A percentile compares a stretch with the other conserved stretches of the same genome.
These are phyloP conservation scores for Penicillium rolfsii DNA, from an alignment of 2,329 filamentous ascomycete species.

Conservation along the genomic window DNA sequence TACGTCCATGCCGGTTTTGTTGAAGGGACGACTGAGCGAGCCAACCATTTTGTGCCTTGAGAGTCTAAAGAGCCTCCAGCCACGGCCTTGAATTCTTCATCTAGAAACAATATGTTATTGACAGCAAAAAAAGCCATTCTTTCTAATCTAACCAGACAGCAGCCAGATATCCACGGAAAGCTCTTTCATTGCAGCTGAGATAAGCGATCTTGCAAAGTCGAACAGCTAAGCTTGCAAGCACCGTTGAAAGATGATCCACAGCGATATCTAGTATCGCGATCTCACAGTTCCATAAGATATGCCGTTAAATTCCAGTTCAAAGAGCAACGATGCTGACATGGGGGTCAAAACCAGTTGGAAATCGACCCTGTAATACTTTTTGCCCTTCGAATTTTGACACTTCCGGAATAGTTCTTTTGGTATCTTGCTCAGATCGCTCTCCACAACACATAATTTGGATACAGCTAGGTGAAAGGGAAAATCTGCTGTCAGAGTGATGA, in stretches of 20 bases:
- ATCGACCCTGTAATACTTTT: constrained; percentile 16
- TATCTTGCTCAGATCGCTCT: constrained; percentile 26
- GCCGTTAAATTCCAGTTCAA: constrained; percentile 32
- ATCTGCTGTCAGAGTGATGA: not conserved
- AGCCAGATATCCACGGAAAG: not conserved
- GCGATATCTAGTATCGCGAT: constrained; percentile 20
- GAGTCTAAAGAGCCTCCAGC: not conserved
- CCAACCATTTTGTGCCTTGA: not conserved
- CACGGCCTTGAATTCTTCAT: not conserved
- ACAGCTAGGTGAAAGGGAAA: constrained; percentile 12
- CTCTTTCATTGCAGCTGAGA: not conserved
- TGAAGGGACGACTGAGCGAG: not conserved
- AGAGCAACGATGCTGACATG: constrained; percentile 28
- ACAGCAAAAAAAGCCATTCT: not conserved
- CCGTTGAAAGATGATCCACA: too few species aligned
- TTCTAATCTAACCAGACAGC: not conserved
- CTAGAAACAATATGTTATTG: not conserved
- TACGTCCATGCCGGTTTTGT: not conserved
- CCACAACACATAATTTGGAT: constrained; percentile 19
- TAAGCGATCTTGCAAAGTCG: not conserved
- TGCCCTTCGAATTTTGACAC: constrained; percentile 21
- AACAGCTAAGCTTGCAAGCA: not conserved
- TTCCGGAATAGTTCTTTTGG: constrained; percentile 24
- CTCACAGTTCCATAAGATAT: constrained; percentile 30
- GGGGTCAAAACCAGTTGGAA: constrained; percentile 26